These are phyloP conservation scores for Pseudogymnoascus sp. DNA, from an alignment of 2,329 filamentous ascomycete genomes.

Conservation along the genomic window DNA sequence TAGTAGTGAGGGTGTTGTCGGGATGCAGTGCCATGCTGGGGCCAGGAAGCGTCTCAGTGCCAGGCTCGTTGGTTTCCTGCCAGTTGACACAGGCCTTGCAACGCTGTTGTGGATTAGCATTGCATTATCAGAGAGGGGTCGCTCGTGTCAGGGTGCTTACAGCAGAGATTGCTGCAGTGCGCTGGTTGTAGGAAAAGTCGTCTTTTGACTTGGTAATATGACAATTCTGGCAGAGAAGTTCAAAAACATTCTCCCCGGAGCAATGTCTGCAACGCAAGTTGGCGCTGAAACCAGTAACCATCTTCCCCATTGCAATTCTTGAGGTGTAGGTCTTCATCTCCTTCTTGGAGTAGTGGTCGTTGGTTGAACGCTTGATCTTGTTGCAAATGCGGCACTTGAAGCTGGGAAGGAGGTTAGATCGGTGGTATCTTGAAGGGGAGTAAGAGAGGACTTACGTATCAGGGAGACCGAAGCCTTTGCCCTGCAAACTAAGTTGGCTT, in stretches of 20 bases:
- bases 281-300: conserved; percentile 18
- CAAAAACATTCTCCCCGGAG: conserved; percentile 34
- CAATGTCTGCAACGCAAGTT: conserved; percentile 37
- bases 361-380: conserved; percentile 29
- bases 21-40: conserved; percentile 14
- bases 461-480: conserved; percentile 11
- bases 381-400: conserved; percentile 41
- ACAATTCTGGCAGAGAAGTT: conserved; percentile 44
- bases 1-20: neutral
- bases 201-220: conserved; percentile 38
- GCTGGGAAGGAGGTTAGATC: conserved; percentile 24
- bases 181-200: conserved; percentile 43
- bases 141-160: conserved; percentile 18
- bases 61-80: conserved; percentile 18
- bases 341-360: conserved; percentile 37
- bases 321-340: conserved; percentile 32
- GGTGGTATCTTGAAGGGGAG: neutral
- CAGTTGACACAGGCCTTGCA: conserved; percentile 30
- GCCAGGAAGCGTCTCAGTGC: conserved; percentile 14
- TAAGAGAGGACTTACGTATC: conserved; percentile 7
- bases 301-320: conserved; percentile 13
- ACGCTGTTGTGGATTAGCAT: conserved; percentile 27
- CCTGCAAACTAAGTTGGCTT: neutral
- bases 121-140: neutral
- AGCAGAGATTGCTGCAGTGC: conserved; percentile 35